Evolutionary conservation across 306 rosid genomes (phyloP).

Genomic region (Hippophae gyantsensis): DNA sequence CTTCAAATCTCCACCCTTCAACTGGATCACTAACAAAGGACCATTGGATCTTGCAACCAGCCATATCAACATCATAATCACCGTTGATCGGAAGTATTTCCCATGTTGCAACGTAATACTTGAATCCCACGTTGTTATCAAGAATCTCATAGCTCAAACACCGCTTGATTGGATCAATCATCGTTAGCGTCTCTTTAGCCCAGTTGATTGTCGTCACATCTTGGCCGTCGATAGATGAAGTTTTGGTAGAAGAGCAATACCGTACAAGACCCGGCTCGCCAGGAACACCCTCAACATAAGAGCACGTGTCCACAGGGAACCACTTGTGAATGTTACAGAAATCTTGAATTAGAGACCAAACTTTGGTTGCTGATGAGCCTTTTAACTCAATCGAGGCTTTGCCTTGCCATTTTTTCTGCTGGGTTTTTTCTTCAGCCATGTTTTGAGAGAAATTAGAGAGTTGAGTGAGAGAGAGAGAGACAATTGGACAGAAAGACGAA

Average conservation of each 20-base stretch:
- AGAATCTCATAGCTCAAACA: conserved; percentile 34
- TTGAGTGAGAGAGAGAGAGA: too few relatives aligned
- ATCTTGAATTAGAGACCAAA: conserved; percentile 39
- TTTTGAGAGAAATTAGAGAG: too few relatives aligned
- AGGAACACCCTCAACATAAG: conserved; percentile 27
- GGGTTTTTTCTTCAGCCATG: neutral
- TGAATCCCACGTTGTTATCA: conserved; percentile 42
- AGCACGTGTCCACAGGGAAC: conserved; percentile 37
- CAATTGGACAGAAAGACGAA: too few relatives aligned
- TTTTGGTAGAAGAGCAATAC: conserved; percentile 25
- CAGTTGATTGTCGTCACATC: conserved; percentile 14
- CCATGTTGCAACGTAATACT: conserved; percentile 29
- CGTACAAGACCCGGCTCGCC: conserved; percentile 44
- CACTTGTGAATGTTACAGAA: conserved; percentile 49
- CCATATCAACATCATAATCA: neutral
- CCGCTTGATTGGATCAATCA: conserved; percentile 34
- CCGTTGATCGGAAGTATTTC: conserved; percentile 17
- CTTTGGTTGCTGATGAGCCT: neutral
- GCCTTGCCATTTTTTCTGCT: conserved; percentile 18
- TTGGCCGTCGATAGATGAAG: neutral
- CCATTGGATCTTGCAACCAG: conserved; percentile 53
- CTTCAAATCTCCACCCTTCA: conserved; percentile 31
- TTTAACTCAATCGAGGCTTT: neutral
- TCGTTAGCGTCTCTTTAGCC: conserved; percentile 46
- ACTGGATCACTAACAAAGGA: conserved; percentile 44